Conservation (phyloP, 495 filamentous ascomycete species). For the Podospora pseudoanserina region DNA sequence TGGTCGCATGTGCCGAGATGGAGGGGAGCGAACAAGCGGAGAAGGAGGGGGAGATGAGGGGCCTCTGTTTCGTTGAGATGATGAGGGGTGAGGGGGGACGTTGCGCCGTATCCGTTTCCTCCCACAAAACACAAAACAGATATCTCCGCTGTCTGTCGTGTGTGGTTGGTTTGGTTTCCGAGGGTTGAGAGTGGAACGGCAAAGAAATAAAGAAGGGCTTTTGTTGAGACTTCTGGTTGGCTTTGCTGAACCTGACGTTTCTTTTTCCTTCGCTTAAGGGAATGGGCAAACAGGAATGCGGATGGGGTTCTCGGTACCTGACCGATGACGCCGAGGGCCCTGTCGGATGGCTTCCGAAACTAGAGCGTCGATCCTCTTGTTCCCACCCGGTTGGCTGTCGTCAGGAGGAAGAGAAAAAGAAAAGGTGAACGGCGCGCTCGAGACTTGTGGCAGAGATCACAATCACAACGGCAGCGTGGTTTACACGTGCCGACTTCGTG, state of each 20-base stretch:
- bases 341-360: slow-evolving; percentile 21
- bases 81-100: background rate
- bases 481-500: background rate
- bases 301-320: slow-evolving; percentile 4
- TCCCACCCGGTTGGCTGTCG: background rate
- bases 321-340: slow-evolving; percentile 4
- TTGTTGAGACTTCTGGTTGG: background rate
- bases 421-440: background rate
- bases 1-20: background rate
- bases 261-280: background rate
- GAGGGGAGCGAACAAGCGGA: background rate
- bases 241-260: background rate
- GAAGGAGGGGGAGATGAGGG: background rate
- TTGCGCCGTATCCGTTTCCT: slow-evolving; percentile 12
- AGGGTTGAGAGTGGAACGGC: background rate
- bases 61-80: slow-evolving; percentile 3
- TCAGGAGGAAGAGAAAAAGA: background rate
- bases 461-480: background rate
- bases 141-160: background rate
- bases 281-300: background rate
- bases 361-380: slow-evolving; percentile 5
- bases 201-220: background rate
- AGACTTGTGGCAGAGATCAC: background rate
- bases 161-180: background rate
- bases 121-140: background rate